Conservation (phyloP, 768 basidiomycete species). For the Trametopsis cervina region DNA sequence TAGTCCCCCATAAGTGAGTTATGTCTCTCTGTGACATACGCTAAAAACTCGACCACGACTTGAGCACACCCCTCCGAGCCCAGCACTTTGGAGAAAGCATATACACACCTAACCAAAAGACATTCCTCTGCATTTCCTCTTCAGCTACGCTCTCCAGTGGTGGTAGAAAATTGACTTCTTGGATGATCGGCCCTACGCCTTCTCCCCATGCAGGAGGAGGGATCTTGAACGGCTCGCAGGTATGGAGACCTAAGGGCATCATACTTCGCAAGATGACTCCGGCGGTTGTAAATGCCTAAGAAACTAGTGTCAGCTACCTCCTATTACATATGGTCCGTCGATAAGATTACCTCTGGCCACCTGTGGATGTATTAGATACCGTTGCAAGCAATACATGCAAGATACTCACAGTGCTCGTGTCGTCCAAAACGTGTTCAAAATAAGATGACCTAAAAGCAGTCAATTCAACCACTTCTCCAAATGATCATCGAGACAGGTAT, state of each 20-base stretch:
- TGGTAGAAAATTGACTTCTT: conserved; percentile 48
- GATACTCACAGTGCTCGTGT: conserved; percentile 57
- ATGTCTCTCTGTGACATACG: conserved; percentile 62
- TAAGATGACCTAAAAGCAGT: conserved; percentile 51
- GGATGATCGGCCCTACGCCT: conserved; percentile 59
- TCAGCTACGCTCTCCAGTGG: conserved; percentile 57
- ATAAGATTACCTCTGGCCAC: too few species aligned
- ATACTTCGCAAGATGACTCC: conserved; percentile 48
- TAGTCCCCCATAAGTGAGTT: conserved; percentile 65
- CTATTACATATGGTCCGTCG: too few species aligned
- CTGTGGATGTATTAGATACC: too few species aligned
- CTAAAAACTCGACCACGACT: conserved; percentile 16
- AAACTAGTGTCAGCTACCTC: too few species aligned
- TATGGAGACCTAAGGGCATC: conserved; percentile 62
- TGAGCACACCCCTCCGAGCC: neutral
- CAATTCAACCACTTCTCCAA: neutral
- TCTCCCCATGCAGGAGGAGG: conserved; percentile 28
- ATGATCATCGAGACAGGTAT: neutral
- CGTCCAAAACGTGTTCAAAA: conserved; percentile 71
- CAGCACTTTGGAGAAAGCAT: neutral
- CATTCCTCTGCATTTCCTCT: conserved; percentile 65
- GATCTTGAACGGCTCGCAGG: conserved; percentile 58
- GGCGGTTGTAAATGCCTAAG: too few species aligned
- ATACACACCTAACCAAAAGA: conserved; percentile 49
- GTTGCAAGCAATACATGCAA: too few species aligned